Evolutionary conservation across 163 green algal genomes (phyloP).

Genomic region (Dunaliella salina): DNA sequence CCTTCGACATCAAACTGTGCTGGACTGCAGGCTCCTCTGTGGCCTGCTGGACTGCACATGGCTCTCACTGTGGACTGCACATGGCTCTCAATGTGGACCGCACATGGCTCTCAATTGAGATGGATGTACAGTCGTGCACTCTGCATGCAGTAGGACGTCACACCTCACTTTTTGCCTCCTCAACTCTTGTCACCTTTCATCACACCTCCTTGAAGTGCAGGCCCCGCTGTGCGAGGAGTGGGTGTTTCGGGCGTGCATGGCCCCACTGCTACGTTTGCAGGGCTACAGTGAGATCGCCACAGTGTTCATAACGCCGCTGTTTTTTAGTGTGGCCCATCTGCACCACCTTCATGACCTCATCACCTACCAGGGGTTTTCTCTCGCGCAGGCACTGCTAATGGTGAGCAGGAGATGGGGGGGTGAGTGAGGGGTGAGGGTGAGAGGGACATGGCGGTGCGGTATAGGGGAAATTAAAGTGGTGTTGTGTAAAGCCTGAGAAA

Average conservation of each 20-base stretch:
- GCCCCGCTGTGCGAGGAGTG: slow-evolving; percentile 81
- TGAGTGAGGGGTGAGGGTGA: too few relatives aligned
- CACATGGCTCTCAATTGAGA: background rate
- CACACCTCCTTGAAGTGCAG: background rate
- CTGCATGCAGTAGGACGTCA: background rate
- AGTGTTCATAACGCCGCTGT: slow-evolving; percentile 62
- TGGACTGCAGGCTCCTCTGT: too few relatives aligned
- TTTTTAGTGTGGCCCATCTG: slow-evolving; percentile 78
- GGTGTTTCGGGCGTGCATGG: slow-evolving; percentile 77
- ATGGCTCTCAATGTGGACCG: background rate
- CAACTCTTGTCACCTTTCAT: background rate
- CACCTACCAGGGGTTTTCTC: slow-evolving; percentile 29
- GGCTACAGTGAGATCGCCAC: slow-evolving; percentile 11
- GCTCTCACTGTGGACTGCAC: background rate
- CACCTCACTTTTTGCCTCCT: background rate
- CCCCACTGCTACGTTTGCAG: slow-evolving; percentile 48
- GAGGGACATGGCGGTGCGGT: too few relatives aligned
- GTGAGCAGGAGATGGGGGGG: slow-evolving; percentile 10
- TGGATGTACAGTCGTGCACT: background rate
- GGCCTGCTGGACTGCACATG: background rate
- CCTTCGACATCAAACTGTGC: too few relatives aligned
- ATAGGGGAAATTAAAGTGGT: too few relatives aligned
- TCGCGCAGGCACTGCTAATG: slow-evolving; percentile 8
- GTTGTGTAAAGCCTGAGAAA: too few relatives aligned
- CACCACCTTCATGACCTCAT: slow-evolving; percentile 74